Evolutionary conservation across 345 rosid genomes (phyloP).

Genomic region (Heritiera fomes): DNA sequence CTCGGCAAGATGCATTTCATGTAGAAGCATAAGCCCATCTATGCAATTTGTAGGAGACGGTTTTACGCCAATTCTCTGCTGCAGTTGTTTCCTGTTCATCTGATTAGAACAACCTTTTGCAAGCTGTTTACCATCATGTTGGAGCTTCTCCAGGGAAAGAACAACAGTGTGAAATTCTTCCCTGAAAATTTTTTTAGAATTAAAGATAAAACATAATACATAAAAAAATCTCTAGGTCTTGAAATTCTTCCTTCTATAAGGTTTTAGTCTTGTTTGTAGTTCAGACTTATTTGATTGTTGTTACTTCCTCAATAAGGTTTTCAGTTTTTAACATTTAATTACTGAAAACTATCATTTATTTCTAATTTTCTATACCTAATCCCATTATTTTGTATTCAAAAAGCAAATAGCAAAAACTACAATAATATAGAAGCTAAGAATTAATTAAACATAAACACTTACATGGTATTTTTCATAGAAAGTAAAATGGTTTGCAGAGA

Average conservation of each 20-base stretch:
- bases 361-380: not conserved
- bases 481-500: slow-evolving; percentile 54
- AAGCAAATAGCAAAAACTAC: not conserved
- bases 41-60: slow-evolving; percentile 69
- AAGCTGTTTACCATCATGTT: slow-evolving; percentile 52
- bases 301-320: too few relatives aligned
- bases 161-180: slow-evolving; percentile 62
- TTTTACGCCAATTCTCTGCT: slow-evolving; percentile 64
- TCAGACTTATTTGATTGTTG: not conserved
- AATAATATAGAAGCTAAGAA: not conserved
- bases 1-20: slow-evolving; percentile 75
- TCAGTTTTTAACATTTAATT: not conserved
- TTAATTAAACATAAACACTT: slow-evolving; percentile 22
- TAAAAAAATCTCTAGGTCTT: not conserved
- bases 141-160: slow-evolving; percentile 51
- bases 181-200: slow-evolving; percentile 33
- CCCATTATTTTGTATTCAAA: not conserved
- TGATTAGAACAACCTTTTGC: slow-evolving; percentile 52
- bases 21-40: slow-evolving; percentile 67
- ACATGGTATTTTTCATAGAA: slow-evolving; percentile 61
- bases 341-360: not conserved
- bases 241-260: not conserved
- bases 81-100: slow-evolving; percentile 42
- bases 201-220: slow-evolving; percentile 6
- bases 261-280: not conserved